Evolutionary conservation across 495 filamentous ascomycete species (phyloP), one percentile per base, ranked within the genome.

Genomic region (Aspergillus saccharolyticus): DNA sequence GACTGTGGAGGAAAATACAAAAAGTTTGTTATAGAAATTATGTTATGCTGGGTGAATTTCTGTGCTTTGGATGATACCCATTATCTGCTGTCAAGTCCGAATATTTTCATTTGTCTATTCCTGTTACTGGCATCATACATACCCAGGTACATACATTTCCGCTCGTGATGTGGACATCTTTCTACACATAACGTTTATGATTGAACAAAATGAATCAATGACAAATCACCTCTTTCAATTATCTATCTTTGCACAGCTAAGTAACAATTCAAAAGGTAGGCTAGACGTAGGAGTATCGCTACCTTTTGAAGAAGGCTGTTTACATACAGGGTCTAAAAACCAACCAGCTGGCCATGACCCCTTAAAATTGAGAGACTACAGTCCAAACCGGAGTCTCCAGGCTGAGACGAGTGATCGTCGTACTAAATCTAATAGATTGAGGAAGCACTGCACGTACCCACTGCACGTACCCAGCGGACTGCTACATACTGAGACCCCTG

Each of bases 31-130:
- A 44, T 54, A 52, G 16, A 22, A 19, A 18, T 57, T 45, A 6
- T 52, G 18, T 53, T 53, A 46, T 49, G 55, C 57, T 47, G 60
- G 60, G 52, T 52, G 44, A 53, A 44, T 18, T 16, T 30, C 10
- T 57, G 48, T 42, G 49, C 46, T 52, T n/a, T 57, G 57, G 54
- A 57, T 60, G 61, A 63, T 63, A 64, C 62, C 62, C 61, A 63
- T 56, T 28, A 15, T 60, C 51, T 54, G 39, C 49, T n/a, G 39
- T 53, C 43, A 25, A 21, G 20, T 53, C 17, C 54, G 52, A 9
- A 21, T 42, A 17, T 33, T 61, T 45, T 58, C 16, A 53, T 55
- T 20, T 53, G 33, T 56, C 30, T 19, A 8, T 42, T 53, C 19
- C 30, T 5, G 16, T 19, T 53, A 39, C 33, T 39, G 33, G 33